phyloP scores from a whole-genome alignment of 306 rosid species.

The Cicer bijugum region DNA sequence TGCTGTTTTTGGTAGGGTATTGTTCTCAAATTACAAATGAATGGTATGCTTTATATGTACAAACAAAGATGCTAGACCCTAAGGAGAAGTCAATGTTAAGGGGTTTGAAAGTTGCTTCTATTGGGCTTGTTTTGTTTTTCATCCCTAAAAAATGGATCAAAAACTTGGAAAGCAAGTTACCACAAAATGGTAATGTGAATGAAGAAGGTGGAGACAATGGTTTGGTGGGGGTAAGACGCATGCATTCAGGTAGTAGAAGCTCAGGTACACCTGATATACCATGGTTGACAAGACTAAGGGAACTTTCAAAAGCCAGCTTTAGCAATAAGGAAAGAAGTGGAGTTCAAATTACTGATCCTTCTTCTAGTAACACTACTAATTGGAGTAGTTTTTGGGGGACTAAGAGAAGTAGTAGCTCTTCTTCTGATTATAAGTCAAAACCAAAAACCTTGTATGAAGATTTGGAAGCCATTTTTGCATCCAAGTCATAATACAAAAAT shows the following conservation, averaged over 20 bases:
- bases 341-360: conserved; percentile 60
- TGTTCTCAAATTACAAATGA: conserved; percentile 65
- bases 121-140: conserved; percentile 66
- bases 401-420: conserved; percentile 70
- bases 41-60: conserved; percentile 76
- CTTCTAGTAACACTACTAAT: conserved; percentile 62
- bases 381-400: conserved; percentile 73
- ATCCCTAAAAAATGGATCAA: conserved; percentile 59
- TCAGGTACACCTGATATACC: conserved; percentile 64
- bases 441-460: conserved; percentile 62
- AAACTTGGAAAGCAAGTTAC: conserved; percentile 61
- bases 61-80: conserved; percentile 65
- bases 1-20: conserved; percentile 67
- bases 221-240: conserved; percentile 44
- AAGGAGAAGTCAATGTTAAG: conserved; percentile 56
- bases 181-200: conserved; percentile 45
- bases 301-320: conserved; percentile 73
- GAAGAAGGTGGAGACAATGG: conserved; percentile 37
- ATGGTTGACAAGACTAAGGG: conserved; percentile 71
- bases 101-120: conserved; percentile 66
- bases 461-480: conserved; percentile 91
- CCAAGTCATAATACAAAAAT: conserved; percentile 48
- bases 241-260: conserved; percentile 52
- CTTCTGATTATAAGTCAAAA: conserved; percentile 67
- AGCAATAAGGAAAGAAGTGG: conserved; percentile 60